A percentile compares a stretch with the other conserved stretches of the same genome.
phyloP scores from a whole-genome alignment of 148 eudicot genomes.

The Rhododendron ferrugineum region DNA sequence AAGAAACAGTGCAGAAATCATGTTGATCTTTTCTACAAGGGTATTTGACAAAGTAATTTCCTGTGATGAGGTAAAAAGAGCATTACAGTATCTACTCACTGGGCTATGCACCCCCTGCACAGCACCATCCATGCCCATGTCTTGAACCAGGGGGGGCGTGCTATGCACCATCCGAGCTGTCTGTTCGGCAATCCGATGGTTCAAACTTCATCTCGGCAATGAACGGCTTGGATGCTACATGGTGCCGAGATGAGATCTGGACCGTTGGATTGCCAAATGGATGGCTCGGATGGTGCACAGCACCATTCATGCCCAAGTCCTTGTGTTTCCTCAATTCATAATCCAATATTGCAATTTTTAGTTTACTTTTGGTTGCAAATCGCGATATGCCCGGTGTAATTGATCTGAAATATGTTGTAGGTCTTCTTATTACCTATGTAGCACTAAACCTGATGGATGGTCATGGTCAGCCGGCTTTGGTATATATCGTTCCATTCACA shows the following conservation, averaged over 20 bases:
- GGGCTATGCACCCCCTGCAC: too few species aligned
- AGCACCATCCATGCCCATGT: too few species aligned
- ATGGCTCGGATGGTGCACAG: too few species aligned
- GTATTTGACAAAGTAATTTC: not conserved
- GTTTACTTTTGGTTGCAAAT: not conserved
- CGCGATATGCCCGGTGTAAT: too few species aligned
- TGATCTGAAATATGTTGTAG: constrained; percentile 27
- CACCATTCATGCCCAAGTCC: not conserved
- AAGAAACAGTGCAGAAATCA: constrained; percentile 7
- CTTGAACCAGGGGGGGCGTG: too few species aligned
- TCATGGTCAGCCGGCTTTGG: constrained; percentile 90
- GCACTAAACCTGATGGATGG: constrained; percentile 85
- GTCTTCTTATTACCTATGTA: constrained; percentile 74
- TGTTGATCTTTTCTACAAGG: not conserved
- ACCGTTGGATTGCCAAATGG: too few species aligned
- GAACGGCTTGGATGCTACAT: too few species aligned
- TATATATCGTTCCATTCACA: constrained; percentile 75
- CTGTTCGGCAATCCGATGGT: too few species aligned
- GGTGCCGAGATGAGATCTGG: too few species aligned
- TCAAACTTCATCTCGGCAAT: too few species aligned
- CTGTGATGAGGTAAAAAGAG: not conserved
- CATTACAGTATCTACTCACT: not conserved
- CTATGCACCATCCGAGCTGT: too few species aligned
- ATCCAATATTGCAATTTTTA: not conserved
- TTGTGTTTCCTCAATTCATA: not conserved